Conservation (phyloP, 2,329 filamentous ascomycete species). For the Hypoxylon sp. region DNA sequence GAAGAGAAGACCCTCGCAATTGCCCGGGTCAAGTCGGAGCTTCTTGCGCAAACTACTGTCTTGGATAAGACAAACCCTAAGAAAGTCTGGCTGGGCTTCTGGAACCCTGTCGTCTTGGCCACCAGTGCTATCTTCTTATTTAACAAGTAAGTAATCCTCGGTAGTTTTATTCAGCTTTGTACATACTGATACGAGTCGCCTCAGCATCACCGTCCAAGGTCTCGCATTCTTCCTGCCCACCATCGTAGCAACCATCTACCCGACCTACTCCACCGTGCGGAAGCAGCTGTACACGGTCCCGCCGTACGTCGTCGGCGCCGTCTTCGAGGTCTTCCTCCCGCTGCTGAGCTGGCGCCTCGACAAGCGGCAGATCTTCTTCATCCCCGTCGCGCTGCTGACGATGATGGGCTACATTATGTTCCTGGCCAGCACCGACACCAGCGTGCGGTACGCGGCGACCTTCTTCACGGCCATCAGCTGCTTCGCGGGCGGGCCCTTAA, state of each 20-base stretch:
- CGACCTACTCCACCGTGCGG: constrained; percentile 64
- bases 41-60: constrained; percentile 70
- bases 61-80: constrained; percentile 71
- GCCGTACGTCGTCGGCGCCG: constrained; percentile 75
- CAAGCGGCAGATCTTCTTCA: constrained; percentile 69
- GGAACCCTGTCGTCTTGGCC: constrained; percentile 64
- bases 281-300: constrained; percentile 79
- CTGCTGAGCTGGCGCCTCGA: constrained; percentile 72
- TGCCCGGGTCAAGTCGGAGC: constrained; percentile 75
- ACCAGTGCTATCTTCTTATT: constrained; percentile 47
- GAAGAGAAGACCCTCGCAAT: constrained; percentile 76
- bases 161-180: background rate
- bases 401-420: constrained; percentile 80
- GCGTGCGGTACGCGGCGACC: constrained; percentile 74
- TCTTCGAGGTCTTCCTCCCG: constrained; percentile 73
- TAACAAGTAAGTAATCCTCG: constrained; percentile 43
- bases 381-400: constrained; percentile 69
- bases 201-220: constrained; percentile 74
- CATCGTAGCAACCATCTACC: constrained; percentile 77
- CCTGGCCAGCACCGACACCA: constrained; percentile 63
- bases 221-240: constrained; percentile 77
- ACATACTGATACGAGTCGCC: constrained; percentile 12
- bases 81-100: constrained; percentile 72
- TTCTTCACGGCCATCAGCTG: constrained; percentile 75
- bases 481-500: constrained; percentile 72